Conservation (phyloP, 768 basidiomycete genomes). For the Trametes cinnabarina region DNA sequence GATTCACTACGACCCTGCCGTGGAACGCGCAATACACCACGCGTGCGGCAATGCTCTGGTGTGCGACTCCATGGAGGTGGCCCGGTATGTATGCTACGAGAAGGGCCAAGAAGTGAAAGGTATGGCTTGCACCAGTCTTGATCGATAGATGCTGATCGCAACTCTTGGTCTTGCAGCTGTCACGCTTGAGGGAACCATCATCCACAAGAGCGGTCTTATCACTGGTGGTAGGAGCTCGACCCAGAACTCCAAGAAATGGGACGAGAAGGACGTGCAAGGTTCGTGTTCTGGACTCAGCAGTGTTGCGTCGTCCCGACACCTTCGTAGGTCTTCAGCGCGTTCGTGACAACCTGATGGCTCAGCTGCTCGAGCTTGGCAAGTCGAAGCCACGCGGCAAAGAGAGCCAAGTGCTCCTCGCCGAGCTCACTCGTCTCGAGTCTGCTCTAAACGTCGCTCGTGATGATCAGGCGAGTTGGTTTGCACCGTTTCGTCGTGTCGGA, state of each 20-base stretch:
- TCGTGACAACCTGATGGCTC: conserved; percentile 67
- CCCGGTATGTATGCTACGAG: conserved; percentile 87
- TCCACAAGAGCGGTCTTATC: conserved; percentile 96
- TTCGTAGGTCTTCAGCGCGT: conserved; percentile 51
- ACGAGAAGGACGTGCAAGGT: conserved; percentile 93
- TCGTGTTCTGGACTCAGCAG: neutral
- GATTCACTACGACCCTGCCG: conserved; percentile 62
- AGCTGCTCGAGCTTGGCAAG: conserved; percentile 81
- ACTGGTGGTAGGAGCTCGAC: conserved; percentile 89
- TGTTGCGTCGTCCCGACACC: neutral
- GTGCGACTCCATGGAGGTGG: conserved; percentile 94
- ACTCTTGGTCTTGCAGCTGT: conserved; percentile 57
- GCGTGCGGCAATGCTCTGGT: conserved; percentile 94
- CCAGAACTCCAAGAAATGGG: conserved; percentile 82
- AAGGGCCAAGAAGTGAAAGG: conserved; percentile 97
- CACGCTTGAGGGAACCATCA: conserved; percentile 93
- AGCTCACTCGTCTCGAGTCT: conserved; percentile 78
- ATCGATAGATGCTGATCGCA: too few species aligned
- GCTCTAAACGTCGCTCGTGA: conserved; percentile 73
- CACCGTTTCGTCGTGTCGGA: neutral
- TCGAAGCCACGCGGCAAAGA: conserved; percentile 80
- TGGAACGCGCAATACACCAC: conserved; percentile 94
- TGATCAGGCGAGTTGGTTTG: conserved; percentile 60
- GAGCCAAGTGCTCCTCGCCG: conserved; percentile 75
- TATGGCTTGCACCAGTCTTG: conserved; percentile 38